These are phyloP conservation scores for Funneliformis geosporum DNA, from an alignment of 192 early-diverging fungal genomes.

Conservation along the genomic window DNA sequence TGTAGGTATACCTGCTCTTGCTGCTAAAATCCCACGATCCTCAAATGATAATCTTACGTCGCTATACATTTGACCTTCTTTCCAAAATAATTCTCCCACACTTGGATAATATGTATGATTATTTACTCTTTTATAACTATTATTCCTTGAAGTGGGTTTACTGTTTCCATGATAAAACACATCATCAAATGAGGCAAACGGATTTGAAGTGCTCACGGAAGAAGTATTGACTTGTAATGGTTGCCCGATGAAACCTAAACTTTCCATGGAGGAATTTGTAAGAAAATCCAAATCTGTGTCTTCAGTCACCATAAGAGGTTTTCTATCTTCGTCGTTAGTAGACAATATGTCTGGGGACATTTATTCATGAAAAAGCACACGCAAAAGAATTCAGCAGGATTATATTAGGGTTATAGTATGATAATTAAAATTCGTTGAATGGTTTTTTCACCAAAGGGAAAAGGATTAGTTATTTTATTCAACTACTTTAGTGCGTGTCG, in stretches of 20 bases:
- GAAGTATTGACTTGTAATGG: background rate
- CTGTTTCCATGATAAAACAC: background rate
- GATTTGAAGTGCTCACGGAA: background rate
- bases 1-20: conserved; percentile 28
- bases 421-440: background rate
- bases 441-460: no score
- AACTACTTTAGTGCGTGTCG: no score
- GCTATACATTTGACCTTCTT: conserved; percentile 31
- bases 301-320: background rate
- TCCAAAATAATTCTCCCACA: conserved; percentile 37
- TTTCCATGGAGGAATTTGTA: background rate
- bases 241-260: background rate
- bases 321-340: background rate
- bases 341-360: background rate
- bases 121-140: background rate
- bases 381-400: background rate
- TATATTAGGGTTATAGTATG: background rate
- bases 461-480: no score
- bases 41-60: conserved; percentile 36
- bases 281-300: background rate
- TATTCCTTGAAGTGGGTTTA: background rate
- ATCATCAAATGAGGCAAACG: background rate
- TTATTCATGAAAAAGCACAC: background rate
- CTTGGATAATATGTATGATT: background rate
- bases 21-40: conserved; percentile 23